These are phyloP conservation scores for Chaetoceros tenuissimus DNA, from an alignment of 108 stramenopile species.

Conservation along the genomic window DNA sequence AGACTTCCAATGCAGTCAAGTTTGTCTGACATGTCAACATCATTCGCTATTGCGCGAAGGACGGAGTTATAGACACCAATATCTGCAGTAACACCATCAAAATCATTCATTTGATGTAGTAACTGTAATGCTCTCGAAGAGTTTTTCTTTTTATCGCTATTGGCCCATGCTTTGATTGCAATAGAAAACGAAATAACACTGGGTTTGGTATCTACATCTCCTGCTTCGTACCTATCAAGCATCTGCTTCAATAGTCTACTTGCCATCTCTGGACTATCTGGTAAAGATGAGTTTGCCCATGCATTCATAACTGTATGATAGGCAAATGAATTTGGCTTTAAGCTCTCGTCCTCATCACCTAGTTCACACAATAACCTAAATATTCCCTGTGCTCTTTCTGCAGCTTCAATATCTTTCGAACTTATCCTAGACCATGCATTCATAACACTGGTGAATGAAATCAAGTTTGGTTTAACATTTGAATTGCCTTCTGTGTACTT, in stretches of 20 bases:
- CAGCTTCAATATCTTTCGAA: background rate
- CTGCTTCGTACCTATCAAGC: slow-evolving; percentile 3
- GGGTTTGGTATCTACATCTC: background rate
- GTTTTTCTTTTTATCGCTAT: slow-evolving; percentile 8
- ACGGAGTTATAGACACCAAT: slow-evolving; percentile 1
- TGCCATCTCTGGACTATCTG: slow-evolving; percentile 14
- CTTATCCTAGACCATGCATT: slow-evolving; percentile 7
- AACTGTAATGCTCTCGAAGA: slow-evolving; percentile 20
- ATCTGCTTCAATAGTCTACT: slow-evolving; percentile 19
- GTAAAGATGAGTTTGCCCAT: slow-evolving; percentile 16
- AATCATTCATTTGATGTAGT: slow-evolving; percentile 20
- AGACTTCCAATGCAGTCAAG: no score
- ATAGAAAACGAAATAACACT: background rate
- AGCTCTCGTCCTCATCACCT: background rate
- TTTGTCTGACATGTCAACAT: background rate
- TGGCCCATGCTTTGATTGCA: slow-evolving; percentile 29
- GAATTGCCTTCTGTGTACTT: slow-evolving; percentile 11
- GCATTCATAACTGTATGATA: slow-evolving; percentile 6
- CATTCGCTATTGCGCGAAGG: background rate
- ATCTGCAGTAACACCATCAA: slow-evolving; percentile 9
- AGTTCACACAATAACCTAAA: background rate
- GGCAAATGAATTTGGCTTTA: slow-evolving; percentile 1
- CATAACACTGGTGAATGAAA: slow-evolving; percentile 2
- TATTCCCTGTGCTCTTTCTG: background rate
- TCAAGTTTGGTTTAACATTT: slow-evolving; percentile 1